Conservation (phyloP, 2,329 filamentous ascomycete species). For the Trichoderma lentiforme region DNA sequence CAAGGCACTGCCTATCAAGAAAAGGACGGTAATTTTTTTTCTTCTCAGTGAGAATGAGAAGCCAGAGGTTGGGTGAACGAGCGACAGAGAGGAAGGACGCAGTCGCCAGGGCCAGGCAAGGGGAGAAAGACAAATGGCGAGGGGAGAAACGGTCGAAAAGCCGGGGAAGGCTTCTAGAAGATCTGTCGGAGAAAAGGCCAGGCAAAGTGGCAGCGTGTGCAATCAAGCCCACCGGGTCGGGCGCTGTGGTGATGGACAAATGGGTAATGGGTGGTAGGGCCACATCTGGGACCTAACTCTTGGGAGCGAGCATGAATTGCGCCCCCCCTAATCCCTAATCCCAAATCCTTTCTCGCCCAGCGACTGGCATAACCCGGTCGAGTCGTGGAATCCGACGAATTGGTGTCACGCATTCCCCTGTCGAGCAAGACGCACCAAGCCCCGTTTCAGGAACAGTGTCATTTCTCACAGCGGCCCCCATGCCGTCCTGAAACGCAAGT, state of each 20-base stretch:
- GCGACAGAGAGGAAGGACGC: conserved; percentile 13
- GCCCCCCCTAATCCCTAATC: conserved; percentile 11
- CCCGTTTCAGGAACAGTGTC: conserved; percentile 31
- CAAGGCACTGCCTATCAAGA: conserved; percentile 11
- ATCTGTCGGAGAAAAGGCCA: conserved; percentile 22
- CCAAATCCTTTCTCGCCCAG: conserved; percentile 17
- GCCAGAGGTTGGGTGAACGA: conserved; percentile 9
- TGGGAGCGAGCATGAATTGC: conserved; percentile 10
- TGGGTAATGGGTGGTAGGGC: not conserved
- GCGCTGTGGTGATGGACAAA: conserved; percentile 12
- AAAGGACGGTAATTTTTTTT: not conserved
- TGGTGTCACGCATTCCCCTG: conserved; percentile 16
- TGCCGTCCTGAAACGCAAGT: conserved; percentile 29
- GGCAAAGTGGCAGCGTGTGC: conserved; percentile 11
- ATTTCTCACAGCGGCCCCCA: conserved; percentile 28
- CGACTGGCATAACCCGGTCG: conserved; percentile 13
- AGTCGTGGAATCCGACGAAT: conserved; percentile 16
- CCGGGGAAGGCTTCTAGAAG: conserved; percentile 23
- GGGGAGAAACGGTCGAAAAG: conserved; percentile 18
- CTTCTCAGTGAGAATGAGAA: conserved; percentile 2
- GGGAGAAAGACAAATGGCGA: conserved; percentile 19
- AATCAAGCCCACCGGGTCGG: conserved; percentile 9
- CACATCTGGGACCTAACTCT: conserved; percentile 8
- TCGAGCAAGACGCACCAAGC: conserved; percentile 18
- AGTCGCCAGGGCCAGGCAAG: conserved; percentile 19